Evolutionary conservation across 257 asterid species (phyloP).

Genomic region (Solanum okadae): DNA sequence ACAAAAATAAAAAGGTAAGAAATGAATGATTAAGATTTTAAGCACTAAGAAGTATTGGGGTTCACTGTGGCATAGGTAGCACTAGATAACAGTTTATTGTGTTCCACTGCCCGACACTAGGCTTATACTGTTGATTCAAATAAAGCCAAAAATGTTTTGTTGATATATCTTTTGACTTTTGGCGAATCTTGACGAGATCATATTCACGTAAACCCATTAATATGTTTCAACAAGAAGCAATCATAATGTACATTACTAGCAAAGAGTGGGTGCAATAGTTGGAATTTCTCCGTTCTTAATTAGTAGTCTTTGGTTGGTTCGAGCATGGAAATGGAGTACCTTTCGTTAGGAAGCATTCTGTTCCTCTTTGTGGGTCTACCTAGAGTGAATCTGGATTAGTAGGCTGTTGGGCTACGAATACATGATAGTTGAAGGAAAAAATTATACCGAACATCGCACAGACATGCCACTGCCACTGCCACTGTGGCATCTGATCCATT

Average conservation of each 20-base stretch:
- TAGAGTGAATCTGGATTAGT: neutral
- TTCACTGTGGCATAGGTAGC: neutral
- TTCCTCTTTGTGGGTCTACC: neutral
- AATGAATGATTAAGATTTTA: slow-evolving; percentile 43
- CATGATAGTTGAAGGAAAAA: neutral
- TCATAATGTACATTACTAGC: neutral
- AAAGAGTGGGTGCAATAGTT: neutral
- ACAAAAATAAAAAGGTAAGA: slow-evolving; percentile 30
- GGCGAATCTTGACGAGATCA: neutral
- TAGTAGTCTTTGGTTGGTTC: neutral
- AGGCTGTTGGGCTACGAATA: neutral
- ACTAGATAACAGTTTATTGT: neutral
- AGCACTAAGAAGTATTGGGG: neutral
- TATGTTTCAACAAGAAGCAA: neutral
- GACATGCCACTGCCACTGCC: too few relatives aligned
- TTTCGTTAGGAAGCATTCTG: neutral
- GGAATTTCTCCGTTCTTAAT: neutral
- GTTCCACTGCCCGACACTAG: neutral
- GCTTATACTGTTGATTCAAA: neutral
- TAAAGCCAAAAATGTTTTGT: neutral
- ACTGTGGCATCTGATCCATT: neutral
- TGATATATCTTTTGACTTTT: neutral
- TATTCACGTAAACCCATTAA: neutral
- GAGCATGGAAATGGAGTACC: neutral
- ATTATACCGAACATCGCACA: neutral